Evolutionary conservation across 2,329 filamentous ascomycete genomes (phyloP).

Genomic region (Stagonosporopsis rhizophila): DNA sequence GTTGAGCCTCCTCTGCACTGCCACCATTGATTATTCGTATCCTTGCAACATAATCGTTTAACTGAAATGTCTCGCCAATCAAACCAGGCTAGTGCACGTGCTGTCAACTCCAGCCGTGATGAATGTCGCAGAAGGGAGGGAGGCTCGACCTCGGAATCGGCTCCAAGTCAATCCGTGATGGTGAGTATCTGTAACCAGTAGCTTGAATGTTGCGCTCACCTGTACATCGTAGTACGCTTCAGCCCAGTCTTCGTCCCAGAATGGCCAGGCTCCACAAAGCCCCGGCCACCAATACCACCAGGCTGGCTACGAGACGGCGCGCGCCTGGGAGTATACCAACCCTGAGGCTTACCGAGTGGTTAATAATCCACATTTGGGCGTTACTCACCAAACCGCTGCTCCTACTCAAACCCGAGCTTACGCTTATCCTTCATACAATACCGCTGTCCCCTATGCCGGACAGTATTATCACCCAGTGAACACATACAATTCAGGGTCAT

Average conservation of each 20-base stretch:
- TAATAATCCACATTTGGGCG: background rate
- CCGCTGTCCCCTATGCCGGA: background rate
- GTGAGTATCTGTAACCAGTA: background rate
- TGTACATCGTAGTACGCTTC: background rate
- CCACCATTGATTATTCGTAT: background rate
- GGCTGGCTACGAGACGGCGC: background rate
- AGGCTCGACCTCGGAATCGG: background rate
- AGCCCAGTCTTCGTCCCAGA: background rate
- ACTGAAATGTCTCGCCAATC: background rate
- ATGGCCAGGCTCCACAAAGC: background rate
- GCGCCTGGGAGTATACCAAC: background rate
- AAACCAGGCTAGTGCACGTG: background rate
- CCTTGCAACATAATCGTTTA: background rate
- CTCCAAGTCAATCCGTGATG: background rate
- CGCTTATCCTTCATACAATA: no score
- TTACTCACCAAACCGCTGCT: background rate
- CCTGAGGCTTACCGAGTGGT: background rate
- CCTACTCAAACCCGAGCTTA: background rate
- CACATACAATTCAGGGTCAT: background rate
- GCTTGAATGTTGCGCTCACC: background rate
- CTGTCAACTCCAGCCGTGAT: background rate
- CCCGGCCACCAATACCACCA: background rate
- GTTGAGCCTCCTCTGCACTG: background rate
- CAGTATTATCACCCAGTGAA: background rate
- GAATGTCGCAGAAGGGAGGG: background rate